Percentiles rank a stretch among this genome's conserved stretches.
Evolutionary conservation across 2,329 filamentous ascomycete species (phyloP).

Genomic region (Penicillium sp.): DNA sequence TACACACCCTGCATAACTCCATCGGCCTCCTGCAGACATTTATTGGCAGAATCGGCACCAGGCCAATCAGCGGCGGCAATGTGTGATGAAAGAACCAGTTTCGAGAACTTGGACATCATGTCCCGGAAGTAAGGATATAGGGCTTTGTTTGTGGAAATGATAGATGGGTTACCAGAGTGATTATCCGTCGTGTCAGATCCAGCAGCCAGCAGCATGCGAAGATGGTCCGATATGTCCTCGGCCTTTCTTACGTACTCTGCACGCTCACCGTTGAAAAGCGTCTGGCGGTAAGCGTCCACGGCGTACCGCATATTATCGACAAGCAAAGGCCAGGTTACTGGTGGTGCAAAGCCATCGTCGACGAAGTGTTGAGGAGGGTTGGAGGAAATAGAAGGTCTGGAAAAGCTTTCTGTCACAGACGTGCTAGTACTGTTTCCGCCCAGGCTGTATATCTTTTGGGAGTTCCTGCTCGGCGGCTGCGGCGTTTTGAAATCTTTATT

Average conservation of each 20-base stretch:
- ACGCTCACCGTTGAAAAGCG: conserved; percentile 77
- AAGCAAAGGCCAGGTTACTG: conserved; percentile 83
- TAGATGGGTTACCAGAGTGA: conserved; percentile 97
- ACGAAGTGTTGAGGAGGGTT: conserved; percentile 79
- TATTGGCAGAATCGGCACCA: conserved; percentile 86
- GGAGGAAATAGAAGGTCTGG: conserved; percentile 44
- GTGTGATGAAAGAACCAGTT: conserved; percentile 94
- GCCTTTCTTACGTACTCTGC: conserved; percentile 90
- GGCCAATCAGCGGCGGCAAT: conserved; percentile 97
- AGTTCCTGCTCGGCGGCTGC: conserved; percentile 18
- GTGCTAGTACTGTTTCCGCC: conserved; percentile 53
- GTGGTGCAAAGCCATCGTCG: conserved; percentile 76
- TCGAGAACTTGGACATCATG: conserved; percentile 99
- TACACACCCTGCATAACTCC: conserved; percentile 91
- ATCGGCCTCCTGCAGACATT: conserved; percentile 96
- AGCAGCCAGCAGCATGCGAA: conserved; percentile 88
- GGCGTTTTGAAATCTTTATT: conserved; percentile 51
- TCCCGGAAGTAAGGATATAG: conserved; percentile 96
- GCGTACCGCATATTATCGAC: conserved; percentile 91
- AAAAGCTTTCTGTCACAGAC: conserved; percentile 54
- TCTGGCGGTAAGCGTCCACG: conserved; percentile 84
- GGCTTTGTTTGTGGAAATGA: conserved; percentile 96
- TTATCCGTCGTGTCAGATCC: conserved; percentile 98
- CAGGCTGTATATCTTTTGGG: conserved; percentile 32
- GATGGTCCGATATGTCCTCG: conserved; percentile 97